Base-by-base conservation (phyloP, 2,329 filamentous ascomycete genomes). In the Trichoderma sp. region DNA sequence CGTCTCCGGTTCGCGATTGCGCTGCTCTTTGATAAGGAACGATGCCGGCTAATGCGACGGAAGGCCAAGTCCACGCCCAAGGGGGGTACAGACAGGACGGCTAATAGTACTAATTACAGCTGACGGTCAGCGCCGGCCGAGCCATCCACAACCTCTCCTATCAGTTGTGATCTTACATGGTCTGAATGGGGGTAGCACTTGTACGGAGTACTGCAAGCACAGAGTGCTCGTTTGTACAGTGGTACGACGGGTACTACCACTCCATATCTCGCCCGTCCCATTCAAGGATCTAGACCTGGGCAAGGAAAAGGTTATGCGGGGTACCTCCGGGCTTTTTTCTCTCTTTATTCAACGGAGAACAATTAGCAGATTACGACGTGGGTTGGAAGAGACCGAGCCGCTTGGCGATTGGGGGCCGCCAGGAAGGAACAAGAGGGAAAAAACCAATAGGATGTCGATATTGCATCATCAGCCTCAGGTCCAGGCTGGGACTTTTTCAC, bases 91-190 rank as follows among this genome's bases (percentile, higher is more conserved):
- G 50, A 64, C 19, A 45, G 2, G n/a, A 45, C 61, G 61, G 61
- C 61, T 64, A 64, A 64, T 63, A 45, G n/a, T 19, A 27, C 27
- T 45, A 22, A 22, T 35, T 25, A 35, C 5, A 57, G 50, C 61
- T 64, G 52, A 64, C 37, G 52, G 61, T 57, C 61, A 64, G 52
- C 61, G 61, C 61, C 61, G 37, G 34, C 61, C 61, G n/a, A 54
- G 39, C 58, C 58, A 34, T 39, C 57, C 22, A 15, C 37, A 32
- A 27, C 22, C 56, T 29, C 17, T 54, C 57, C 56, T 59, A 59
- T 59, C 57, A 60, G 29, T 48, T 27, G 17, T 34, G 57, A 61
- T 50, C 58, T 27, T 15, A 61, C 58, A 61, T 52, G 29, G 57
- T 27, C 17, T 32, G 25, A n/a, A 54, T 54, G 27, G 50, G 25